Evolutionary conservation across 2,329 filamentous ascomycete species (phyloP), one percentile per base, ranked within the genome.

Genomic region (Penicillium verrucosum): DNA sequence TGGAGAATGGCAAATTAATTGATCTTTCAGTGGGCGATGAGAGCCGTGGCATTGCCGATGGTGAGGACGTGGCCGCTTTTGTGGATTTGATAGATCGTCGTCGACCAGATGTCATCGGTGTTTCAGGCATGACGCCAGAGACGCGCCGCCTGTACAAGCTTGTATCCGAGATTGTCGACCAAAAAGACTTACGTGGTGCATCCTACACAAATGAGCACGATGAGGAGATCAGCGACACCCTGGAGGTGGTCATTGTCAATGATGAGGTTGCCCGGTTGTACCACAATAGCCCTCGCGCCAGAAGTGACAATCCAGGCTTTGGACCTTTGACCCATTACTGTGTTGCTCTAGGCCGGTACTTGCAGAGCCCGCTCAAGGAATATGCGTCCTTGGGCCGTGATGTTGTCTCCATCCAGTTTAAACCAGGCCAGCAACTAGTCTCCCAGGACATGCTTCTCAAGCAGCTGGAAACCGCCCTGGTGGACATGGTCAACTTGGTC

Each of bases 181-280:
- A 90, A 60, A 88, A 90, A 70, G 84, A 88, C 49, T 80, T 99
- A 10, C 87, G 86, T 65, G 89, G 90, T 4, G 85, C 89, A 14
- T 85, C 90, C n/a, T 96, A 89, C 67, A 87, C 92, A 50, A 90
- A 96, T 62, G 89, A 93, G n/a, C 85, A 85, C 29, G 85, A 85
- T 54, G 87, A 92, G 59, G 88, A 89, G 61, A 83, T 87, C 56
- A 89, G 82, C 56, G 92, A 96, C 68, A 85, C 85, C 11, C 80
- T 99, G 30, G 93, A 97, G 57, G 89, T 97, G 10, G 81, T 97
- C 30, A 85, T 96, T 53, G 89, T 97, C 60, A 97, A 97, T 66
- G 94, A 99, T 67, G 94, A 99, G 76, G 92, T 97, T 48, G 94
- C 94, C n/a, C 86, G 94, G 43, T 83, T 97, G 4, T 99, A 97